Base-by-base conservation (phyloP, 768 basidiomycete genomes). In the Russula emetica region DNA sequence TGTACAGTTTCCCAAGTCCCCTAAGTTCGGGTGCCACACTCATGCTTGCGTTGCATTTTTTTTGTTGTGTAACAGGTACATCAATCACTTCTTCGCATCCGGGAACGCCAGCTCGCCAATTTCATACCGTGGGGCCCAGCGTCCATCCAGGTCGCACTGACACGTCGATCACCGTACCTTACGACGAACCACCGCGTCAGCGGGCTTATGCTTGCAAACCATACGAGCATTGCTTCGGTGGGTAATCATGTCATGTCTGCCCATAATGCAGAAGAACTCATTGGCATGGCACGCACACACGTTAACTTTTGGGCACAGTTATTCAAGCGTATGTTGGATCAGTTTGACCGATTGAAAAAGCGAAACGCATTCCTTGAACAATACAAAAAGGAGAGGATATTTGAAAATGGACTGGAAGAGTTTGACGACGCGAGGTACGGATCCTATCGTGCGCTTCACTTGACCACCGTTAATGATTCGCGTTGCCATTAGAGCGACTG, bases 111-210 rank as follows among this genome's bases (percentile, higher is more conserved):
- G 70, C 80, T 98, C 28, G 97, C 97, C 18, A 95, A 92, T 72
- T 98, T 99, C 74, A 98, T 99, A 66, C 97, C 97, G 7, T 99
- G 97, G 97, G 97, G 97, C 14, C 97, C 97, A 0, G 95, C 95
- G 5, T 95, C 94, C 40, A 96, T 97, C 70, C 97, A 99, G 76
- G 96, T 99, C 8, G 96, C 97, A 6, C 77, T 98, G 64, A 97
- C 95, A 1, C 86, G 92, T 62, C 87, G 84, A 70, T 94, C 92
- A 18, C 94, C 94, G 7, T 96, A 96, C 71, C 78, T 97, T 58
- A 80, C 85, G 5, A 86, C 90, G 44, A 90, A 88, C 70, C 94
- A 99, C 74, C 88, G 95, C 14, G 95, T 98, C 61, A 98, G 95
- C 73, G 96, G 96, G 0, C 80, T 99, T 56, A 98, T 99, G 97